Base-by-base conservation (phyloP, 1,139 yeast species). In the Yamadazyma triangularis region DNA sequence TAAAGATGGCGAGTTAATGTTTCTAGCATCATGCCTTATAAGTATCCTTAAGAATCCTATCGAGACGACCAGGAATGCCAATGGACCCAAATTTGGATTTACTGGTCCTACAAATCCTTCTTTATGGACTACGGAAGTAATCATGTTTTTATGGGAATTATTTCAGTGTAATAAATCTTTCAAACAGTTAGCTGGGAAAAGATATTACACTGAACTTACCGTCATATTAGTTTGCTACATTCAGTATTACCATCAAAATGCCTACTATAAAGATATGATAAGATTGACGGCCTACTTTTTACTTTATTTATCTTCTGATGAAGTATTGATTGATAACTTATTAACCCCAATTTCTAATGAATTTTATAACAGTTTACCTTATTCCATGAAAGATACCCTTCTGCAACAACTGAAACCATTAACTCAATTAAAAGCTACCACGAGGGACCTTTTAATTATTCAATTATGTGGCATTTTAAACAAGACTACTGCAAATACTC, bases 81-180 rank as follows among this genome's bases (percentile, higher is more conserved):
- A 24, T 18, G 23, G 12, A 28, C 29, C 18, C 12, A 30, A 20
- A 25, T 22, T 12, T 25, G 37, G 45, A 21, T 20, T 8, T 24
- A 16, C 11, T 8, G 12, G 5, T 8, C 4, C 12, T 26, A 16
- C 58, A 3, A 56, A 54, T 8, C 64, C 79, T 1, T 66, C 79
- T 0, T 44, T 67, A 2, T 70, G 83, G 77, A 53, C 75, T 3
- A 52, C 60, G 3, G 91, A 84, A 45, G 51, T 74, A 14, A 51
- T 77, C 4, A 69, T 83, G 55, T 51, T 89, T 7, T 48, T 83
- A 13, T 85, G 95, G 86, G 95, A 85, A 47, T 56, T 87, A 30
- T 59, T 77, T 24, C 93, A 85, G 50, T 79, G 88, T 44, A 89
- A 89, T 54, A 63, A 60, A 34, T 48, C 50, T 21, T 77, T 79